phyloP scores from a whole-genome alignment of 2,329 filamentous ascomycete genomes.

The Sordariomycetes sp. region DNA sequence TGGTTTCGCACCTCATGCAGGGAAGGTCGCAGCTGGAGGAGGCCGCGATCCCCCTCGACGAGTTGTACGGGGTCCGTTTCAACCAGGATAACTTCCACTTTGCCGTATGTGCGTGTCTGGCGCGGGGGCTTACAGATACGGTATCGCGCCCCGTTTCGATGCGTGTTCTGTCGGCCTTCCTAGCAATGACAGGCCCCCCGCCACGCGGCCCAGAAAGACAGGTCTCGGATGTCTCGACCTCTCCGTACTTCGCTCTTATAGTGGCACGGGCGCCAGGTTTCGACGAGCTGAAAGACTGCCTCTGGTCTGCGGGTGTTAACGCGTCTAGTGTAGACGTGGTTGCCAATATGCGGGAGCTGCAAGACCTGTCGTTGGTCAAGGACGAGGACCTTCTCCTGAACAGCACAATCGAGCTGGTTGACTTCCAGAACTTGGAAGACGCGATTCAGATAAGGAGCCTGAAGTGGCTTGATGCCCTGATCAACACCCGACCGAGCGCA shows the following conservation, averaged over 20 bases:
- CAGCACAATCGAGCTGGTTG: constrained; percentile 52
- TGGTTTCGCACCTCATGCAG: constrained; percentile 50
- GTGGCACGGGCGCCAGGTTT: constrained; percentile 42
- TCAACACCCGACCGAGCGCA: constrained; percentile 41
- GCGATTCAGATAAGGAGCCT: constrained; percentile 48
- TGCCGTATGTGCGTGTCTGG: constrained; percentile 53
- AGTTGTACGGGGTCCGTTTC: constrained; percentile 57
- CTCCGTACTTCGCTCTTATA: constrained; percentile 51
- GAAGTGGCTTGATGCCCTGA: constrained; percentile 48
- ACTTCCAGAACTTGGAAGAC: constrained; percentile 56
- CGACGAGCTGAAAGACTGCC: constrained; percentile 51
- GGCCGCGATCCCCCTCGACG: constrained; percentile 49
- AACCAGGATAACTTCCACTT: constrained; percentile 55
- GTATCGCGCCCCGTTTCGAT: constrained; percentile 48
- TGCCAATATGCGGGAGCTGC: constrained; percentile 25
- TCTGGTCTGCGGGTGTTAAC: constrained; percentile 49
- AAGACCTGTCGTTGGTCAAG: constrained; percentile 34
- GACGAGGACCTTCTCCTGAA: constrained; percentile 54
- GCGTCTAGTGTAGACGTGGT: constrained; percentile 28
- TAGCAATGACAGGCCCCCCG: constrained; percentile 25
- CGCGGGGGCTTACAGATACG: constrained; percentile 53
- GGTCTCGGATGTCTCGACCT: constrained; percentile 16
- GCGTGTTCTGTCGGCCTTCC: constrained; percentile 49
- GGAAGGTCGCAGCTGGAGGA: constrained; percentile 51
- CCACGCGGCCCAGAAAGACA: constrained; percentile 16